phyloP scores from a whole-genome alignment of 148 eudicot species.

The Rhododendron ferrugineum region DNA sequence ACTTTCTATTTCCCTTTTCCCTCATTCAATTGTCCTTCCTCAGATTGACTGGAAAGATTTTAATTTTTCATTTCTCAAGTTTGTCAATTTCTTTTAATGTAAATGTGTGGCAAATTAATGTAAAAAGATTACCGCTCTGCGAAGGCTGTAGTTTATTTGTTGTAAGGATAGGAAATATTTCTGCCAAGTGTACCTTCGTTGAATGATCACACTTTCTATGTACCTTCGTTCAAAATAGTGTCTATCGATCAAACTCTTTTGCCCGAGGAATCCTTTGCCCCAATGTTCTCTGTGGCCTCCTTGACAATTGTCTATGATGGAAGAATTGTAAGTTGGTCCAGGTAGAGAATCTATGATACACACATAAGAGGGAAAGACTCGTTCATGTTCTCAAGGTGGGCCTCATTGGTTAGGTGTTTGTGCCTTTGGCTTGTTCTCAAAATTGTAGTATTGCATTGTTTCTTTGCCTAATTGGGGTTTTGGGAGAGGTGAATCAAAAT shows the following conservation, averaged over 20 bases:
- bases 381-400: neutral
- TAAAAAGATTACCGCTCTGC: neutral
- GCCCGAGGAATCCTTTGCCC: neutral
- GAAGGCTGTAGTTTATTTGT: neutral
- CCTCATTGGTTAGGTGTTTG: neutral
- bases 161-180: neutral
- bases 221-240: neutral
- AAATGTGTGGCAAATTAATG: neutral
- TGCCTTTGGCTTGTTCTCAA: neutral
- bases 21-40: neutral
- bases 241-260: neutral
- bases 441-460: neutral
- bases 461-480: neutral
- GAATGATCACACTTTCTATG: neutral
- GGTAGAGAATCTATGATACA: neutral
- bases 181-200: neutral
- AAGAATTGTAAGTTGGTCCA: neutral
- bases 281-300: neutral
- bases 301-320: neutral
- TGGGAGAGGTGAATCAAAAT: neutral
- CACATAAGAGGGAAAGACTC: neutral
- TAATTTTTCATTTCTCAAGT: too few relatives aligned
- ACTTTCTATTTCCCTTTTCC: neutral
- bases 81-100: neutral
- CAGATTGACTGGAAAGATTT: neutral